These are phyloP conservation scores for Pleurotus platypus DNA, from an alignment of 768 basidiomycete genomes.

Conservation along the genomic window DNA sequence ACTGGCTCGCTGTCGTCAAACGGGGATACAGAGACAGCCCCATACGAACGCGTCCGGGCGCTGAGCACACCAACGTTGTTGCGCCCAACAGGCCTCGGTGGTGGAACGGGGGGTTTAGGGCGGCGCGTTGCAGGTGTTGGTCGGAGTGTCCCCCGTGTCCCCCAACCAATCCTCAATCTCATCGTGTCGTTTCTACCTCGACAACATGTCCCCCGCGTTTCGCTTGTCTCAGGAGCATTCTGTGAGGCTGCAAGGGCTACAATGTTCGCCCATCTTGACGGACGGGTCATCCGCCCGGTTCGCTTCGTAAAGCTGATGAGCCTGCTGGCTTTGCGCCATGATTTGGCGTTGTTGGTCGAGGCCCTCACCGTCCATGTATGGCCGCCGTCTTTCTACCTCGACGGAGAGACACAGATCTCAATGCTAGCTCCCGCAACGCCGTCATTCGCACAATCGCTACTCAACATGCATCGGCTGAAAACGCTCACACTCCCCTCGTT, in stretches of 20 bases:
- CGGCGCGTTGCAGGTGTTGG: not conserved
- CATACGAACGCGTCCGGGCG: constrained; percentile 3
- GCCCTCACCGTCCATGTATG: constrained; percentile 37
- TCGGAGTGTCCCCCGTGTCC: not conserved
- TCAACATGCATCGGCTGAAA: constrained; percentile 41
- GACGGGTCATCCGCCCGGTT: constrained; percentile 22
- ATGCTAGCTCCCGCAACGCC: constrained; percentile 24
- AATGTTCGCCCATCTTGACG: constrained; percentile 31
- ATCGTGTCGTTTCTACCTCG: constrained; percentile 26
- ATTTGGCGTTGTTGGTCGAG: constrained; percentile 36
- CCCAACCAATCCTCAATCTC: not conserved
- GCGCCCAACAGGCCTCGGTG: not conserved
- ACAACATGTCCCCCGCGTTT: constrained; percentile 21
- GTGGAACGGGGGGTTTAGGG: not conserved
- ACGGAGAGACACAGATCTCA: constrained; percentile 33
- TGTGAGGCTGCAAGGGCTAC: constrained; percentile 25
- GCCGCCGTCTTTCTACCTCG: constrained; percentile 34
- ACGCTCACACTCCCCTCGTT: constrained; percentile 40
- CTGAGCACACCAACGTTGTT: constrained; percentile 2
- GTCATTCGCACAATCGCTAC: constrained; percentile 39
- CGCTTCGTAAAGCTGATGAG: constrained; percentile 32
- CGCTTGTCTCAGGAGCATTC: constrained; percentile 29
- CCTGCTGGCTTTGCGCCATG: constrained; percentile 32
- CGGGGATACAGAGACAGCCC: not conserved
- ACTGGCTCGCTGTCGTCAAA: constrained; percentile 5